Base-by-base conservation (phyloP, 1,284 basidiomycete genomes). In the Irpex lacteus region DNA sequence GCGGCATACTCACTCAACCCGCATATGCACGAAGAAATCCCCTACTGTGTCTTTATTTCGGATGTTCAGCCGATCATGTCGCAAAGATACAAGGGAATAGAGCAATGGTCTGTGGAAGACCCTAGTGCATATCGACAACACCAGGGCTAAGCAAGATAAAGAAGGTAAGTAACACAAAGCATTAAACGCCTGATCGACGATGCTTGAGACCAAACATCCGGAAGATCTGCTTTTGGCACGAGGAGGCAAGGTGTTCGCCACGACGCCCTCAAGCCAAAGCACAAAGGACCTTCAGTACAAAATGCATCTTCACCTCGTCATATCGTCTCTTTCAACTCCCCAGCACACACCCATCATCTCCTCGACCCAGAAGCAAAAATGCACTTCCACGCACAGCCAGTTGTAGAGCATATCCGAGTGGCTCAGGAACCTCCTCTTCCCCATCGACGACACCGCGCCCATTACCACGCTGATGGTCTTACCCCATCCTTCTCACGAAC, bases 181-280 rank as follows among this genome's bases (percentile, higher is more conserved):
- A 18, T 18, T n/a, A 15, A 34, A 34, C 19, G 15, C 38, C 32
- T 34, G 40, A 18, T 15, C 21, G 15, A 49, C 36, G 11, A 26
- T 26, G 26, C 44, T 32, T 60, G 19, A 13, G n/a, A 26, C 54
- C 54, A 56, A 56, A 36, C 54, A 36, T 56, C 36, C 44, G 44
- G 19, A 26, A 37, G 56, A 26, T 61, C 72, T 69, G 62, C 65
- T 66, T 70, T 65, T 59, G 70, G 70, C 73, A 75, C 72, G 73
- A 65, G 73, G 70, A 69, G 66, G 65, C 70, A 71, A 66, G 72
- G 72, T 63, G 67, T 62, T 67, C 55, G 55, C 63, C 66, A 68
- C 68, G 65, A 60, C 65, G 65, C 62, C 61, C 67, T 63, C 36
- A 62, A 65, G 61, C 69, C 36, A 66, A 67, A 63, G 60, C 68